Evolutionary conservation across 2,329 filamentous ascomycete species (phyloP).

Genomic region (Venturia aucupariae): DNA sequence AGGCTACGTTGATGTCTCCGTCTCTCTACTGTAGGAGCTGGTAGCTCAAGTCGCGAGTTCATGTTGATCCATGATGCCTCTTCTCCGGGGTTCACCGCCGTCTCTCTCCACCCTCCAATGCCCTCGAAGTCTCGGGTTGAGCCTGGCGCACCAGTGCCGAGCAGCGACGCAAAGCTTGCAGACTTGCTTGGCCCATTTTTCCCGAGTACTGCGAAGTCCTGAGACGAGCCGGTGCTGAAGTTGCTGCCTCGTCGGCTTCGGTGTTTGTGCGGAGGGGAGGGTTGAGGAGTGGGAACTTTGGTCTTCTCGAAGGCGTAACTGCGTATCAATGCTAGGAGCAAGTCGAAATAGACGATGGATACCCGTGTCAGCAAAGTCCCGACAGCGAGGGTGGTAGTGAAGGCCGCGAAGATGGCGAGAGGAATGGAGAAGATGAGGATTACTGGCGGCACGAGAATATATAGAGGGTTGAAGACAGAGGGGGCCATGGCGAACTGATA

Average conservation of each 20-base stretch:
- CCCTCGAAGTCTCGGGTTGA: constrained; percentile 34
- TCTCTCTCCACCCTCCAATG: constrained; percentile 32
- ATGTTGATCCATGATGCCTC: constrained; percentile 37
- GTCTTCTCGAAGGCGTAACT: constrained; percentile 25
- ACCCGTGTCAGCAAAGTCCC: constrained; percentile 31
- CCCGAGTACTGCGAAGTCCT: background rate
- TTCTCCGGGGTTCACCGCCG: constrained; percentile 29
- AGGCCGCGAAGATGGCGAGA: constrained; percentile 28
- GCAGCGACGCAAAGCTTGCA: constrained; percentile 27
- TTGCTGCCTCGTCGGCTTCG: constrained; percentile 10
- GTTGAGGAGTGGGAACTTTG: constrained; percentile 14
- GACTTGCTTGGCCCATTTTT: constrained; percentile 16
- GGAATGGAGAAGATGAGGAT: constrained; percentile 31
- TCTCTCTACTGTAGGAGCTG: constrained; percentile 18
- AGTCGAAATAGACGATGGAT: constrained; percentile 33
- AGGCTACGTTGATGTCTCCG: constrained; percentile 9
- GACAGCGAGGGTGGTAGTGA: constrained; percentile 32
- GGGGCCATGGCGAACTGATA: background rate
- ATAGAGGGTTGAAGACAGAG: constrained; percentile 10
- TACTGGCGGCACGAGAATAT: constrained; percentile 26
- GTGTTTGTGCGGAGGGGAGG: constrained; percentile 2
- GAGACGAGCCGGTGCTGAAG: constrained; percentile 13
- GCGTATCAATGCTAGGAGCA: constrained; percentile 30
- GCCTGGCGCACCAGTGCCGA: constrained; percentile 22
- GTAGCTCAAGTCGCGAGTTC: constrained; percentile 33